phyloP scores from a whole-genome alignment of 768 basidiomycete genomes.

The Daedaleopsis sinensis region DNA sequence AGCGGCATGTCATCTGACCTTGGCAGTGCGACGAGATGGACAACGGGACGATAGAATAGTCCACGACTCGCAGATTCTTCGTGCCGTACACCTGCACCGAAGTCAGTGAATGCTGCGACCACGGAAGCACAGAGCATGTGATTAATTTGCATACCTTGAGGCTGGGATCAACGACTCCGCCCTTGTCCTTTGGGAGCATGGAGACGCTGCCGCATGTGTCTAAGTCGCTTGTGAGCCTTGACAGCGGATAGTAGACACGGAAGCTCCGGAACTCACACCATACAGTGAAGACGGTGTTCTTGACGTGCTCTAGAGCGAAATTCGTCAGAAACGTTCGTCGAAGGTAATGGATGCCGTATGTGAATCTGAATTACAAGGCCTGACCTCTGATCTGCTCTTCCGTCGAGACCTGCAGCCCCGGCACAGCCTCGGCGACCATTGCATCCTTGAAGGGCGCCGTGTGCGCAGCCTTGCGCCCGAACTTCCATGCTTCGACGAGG shows the following conservation, averaged over 20 bases:
- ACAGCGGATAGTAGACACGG: not conserved
- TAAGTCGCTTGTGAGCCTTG: not conserved
- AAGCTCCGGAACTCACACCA: slow-evolving; percentile 20
- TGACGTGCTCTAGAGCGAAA: slow-evolving; percentile 5
- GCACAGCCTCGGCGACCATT: not conserved
- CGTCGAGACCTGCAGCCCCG: slow-evolving; percentile 13
- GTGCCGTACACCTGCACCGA: slow-evolving; percentile 39
- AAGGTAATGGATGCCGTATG: not conserved
- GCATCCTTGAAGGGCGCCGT: slow-evolving; percentile 3
- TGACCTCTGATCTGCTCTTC: slow-evolving; percentile 14
- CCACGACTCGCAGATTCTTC: slow-evolving; percentile 49
- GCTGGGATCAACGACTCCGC: slow-evolving; percentile 42
- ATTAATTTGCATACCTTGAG: slow-evolving; percentile 34
- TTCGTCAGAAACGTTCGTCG: not conserved
- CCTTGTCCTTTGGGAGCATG: slow-evolving; percentile 41
- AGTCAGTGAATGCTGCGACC: slow-evolving; percentile 31
- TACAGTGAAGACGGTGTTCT: slow-evolving; percentile 6
- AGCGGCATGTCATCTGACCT: slow-evolving; percentile 1
- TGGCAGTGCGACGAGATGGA: slow-evolving; percentile 42
- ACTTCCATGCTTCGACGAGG: slow-evolving; percentile 31
- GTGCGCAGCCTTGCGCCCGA: slow-evolving; percentile 24
- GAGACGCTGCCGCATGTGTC: slow-evolving; percentile 42
- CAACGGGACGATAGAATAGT: slow-evolving; percentile 46
- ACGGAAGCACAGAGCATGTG: slow-evolving; percentile 38
- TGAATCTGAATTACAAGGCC: not conserved